These are phyloP conservation scores for Helminthosporium solani DNA, from an alignment of 2,329 filamentous ascomycete genomes.

Conservation along the genomic window DNA sequence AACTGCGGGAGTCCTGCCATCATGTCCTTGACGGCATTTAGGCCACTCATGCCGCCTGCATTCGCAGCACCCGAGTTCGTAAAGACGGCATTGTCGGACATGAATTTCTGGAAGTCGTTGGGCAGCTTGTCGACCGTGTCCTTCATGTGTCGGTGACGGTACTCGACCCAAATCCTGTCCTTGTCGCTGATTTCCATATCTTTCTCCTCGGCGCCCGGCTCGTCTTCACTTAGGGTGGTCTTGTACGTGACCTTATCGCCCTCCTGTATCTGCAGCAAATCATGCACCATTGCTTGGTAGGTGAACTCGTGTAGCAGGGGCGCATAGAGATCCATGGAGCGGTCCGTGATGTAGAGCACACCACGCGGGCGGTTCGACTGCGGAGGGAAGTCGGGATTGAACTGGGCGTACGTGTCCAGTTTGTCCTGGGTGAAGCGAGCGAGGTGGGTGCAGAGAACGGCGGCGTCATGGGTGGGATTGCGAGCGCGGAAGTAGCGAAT, in stretches of 20 bases:
- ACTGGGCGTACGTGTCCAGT: constrained; percentile 83
- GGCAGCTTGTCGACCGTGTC: constrained; percentile 93
- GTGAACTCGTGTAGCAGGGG: constrained; percentile 95
- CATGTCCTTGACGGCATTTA: constrained; percentile 97
- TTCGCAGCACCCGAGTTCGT: constrained; percentile 69
- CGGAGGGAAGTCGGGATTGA: constrained; percentile 80
- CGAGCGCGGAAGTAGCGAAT: constrained; percentile 86
- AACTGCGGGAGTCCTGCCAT: constrained; percentile 91
- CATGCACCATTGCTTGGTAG: constrained; percentile 97
- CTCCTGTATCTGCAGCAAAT: constrained; percentile 84
- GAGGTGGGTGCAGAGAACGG: constrained; percentile 81
- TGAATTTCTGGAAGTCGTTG: constrained; percentile 88
- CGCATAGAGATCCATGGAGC: constrained; percentile 87
- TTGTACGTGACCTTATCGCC: constrained; percentile 85
- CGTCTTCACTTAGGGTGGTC: constrained; percentile 74
- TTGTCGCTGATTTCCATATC: constrained; percentile 89
- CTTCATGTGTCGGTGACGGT: constrained; percentile 95
- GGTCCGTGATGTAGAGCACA: constrained; percentile 81
- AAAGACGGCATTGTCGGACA: constrained; percentile 89
- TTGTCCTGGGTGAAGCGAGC: constrained; percentile 90
- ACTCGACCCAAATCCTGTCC: constrained; percentile 93
- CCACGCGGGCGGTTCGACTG: constrained; percentile 75
- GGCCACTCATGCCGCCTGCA: constrained; percentile 74
- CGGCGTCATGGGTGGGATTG: constrained; percentile 78
- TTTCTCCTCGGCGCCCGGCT: constrained; percentile 71